Base-by-base conservation (phyloP, 768 basidiomycete species). In the Leccinellum luteum region DNA sequence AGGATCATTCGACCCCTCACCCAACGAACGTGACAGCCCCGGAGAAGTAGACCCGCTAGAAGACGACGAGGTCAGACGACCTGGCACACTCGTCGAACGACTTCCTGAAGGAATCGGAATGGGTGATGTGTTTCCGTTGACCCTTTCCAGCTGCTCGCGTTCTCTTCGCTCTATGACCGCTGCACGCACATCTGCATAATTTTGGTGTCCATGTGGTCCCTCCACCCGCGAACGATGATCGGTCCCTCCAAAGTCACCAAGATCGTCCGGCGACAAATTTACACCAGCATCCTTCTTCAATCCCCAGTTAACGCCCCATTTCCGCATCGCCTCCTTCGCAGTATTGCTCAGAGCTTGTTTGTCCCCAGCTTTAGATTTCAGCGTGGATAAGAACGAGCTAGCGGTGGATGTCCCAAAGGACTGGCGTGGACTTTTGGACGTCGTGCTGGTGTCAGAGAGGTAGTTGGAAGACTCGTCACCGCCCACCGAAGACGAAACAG, bases 261-360 rank as follows among this genome's bases (percentile, higher is more conserved):
- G 58, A 21, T 80, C 81, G 14, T 83, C 83, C 17, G 67, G 55
- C 52, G 63, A 55, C 32, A 57, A 48, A 44, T 64, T 61, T 48
- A 61, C 70, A 53, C 62, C 70, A 48, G 58, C 70, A 55, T 86
- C 84, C 69, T 83, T 86, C 74, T 80, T 85, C 69, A 85, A 66
- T 13, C 82, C 77, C 88, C 92, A 94, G 49, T 34, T 34, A 57
- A 85, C 86, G 23, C 93, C 87, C 93, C 93, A 96, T 69, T 96
- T 96, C 58, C 88, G 85, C 80, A 97, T 87, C 9, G 90, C 82
- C 67, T 97, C 95, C 69, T 88, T 90, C 13, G 94, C 91, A 0
- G 89, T 85, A 64, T 90, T 87, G 61, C 85, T 87, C 45, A 95
- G 75, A 7, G 90, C 90, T 70, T 94, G 89, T 68, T 93, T 95